Evolutionary conservation across 106 monocot species (phyloP).

Genomic region (Posidonia australis): DNA sequence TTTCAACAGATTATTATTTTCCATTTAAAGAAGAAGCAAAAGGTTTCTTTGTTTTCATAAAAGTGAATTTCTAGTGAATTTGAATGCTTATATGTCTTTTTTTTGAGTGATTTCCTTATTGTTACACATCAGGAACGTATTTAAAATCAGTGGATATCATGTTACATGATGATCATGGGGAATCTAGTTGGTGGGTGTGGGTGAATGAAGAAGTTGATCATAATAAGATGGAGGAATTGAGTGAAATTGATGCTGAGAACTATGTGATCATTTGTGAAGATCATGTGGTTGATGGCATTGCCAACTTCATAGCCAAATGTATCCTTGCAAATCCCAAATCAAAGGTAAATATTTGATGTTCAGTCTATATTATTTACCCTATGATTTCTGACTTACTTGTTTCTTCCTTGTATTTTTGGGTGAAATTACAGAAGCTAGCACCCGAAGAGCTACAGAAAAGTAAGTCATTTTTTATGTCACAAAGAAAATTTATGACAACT

Average conservation of each 20-base stretch:
- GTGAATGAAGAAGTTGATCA: constrained; percentile 37
- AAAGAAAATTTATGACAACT: too few relatives aligned
- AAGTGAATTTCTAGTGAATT: constrained; percentile 1
- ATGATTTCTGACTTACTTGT: background rate
- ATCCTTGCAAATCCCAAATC: constrained; percentile 81
- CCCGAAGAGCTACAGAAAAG: constrained; percentile 61
- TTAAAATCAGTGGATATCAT: constrained; percentile 33
- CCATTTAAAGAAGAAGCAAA: constrained; percentile 11
- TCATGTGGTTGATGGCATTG: constrained; percentile 75
- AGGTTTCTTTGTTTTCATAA: constrained; percentile 4
- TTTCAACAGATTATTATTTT: constrained; percentile 10
- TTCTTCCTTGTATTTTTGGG: background rate
- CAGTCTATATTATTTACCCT: background rate
- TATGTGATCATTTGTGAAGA: constrained; percentile 78
- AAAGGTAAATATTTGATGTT: constrained; percentile 29
- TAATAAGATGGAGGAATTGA: constrained; percentile 47
- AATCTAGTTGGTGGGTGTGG: constrained; percentile 69
- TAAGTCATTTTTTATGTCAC: constrained; percentile 20
- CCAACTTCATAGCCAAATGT: constrained; percentile 74
- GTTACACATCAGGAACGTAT: constrained; percentile 12
- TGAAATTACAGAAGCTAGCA: constrained; percentile 35
- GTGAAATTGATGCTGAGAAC: constrained; percentile 76
- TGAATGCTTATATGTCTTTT: background rate
- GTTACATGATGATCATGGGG: constrained; percentile 26
- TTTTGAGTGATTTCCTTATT: too few relatives aligned